Evolutionary conservation across 352 stramenopile species (phyloP).

Genomic region (Phytophthora sp.): DNA sequence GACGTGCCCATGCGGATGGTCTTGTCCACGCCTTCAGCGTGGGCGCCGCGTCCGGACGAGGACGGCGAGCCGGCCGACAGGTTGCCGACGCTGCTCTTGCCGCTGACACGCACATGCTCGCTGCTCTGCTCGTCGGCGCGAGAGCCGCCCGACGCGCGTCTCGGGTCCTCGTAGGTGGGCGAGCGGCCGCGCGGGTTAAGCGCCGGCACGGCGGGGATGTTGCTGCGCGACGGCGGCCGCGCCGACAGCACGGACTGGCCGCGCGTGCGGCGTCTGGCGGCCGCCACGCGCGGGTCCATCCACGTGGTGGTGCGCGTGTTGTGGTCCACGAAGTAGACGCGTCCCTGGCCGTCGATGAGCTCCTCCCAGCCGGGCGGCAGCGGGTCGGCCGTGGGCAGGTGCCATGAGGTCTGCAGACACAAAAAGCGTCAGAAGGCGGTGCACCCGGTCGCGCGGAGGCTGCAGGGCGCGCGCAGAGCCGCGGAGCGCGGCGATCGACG

Average conservation of each 20-base stretch:
- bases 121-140: conserved; percentile 24
- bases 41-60: conserved; percentile 5
- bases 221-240: conserved; percentile 1
- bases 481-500: not conserved
- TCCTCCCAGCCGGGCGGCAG: conserved; percentile 83
- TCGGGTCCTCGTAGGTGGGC: conserved; percentile 30
- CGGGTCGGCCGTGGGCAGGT: conserved; percentile 68
- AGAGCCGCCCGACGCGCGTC: conserved; percentile 9
- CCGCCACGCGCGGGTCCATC: conserved; percentile 75
- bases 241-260: conserved; percentile 22
- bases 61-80: conserved; percentile 21
- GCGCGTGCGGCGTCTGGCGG: conserved; percentile 15
- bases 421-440: not conserved
- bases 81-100: conserved; percentile 29
- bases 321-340: conserved; percentile 88
- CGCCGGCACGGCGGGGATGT: not conserved
- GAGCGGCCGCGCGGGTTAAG: conserved; percentile 10
- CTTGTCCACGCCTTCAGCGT: conserved; percentile 6
- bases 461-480: not conserved
- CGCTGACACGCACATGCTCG: conserved; percentile 2
- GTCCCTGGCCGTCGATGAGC: conserved; percentile 71
- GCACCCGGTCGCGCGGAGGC: not conserved
- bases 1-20: conserved; percentile 32
- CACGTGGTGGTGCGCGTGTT: conserved; percentile 77
- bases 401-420: conserved; percentile 72